These are phyloP conservation scores for Trichomonas gallinae DNA, from an alignment of 208 protist species.

Conservation along the genomic window DNA sequence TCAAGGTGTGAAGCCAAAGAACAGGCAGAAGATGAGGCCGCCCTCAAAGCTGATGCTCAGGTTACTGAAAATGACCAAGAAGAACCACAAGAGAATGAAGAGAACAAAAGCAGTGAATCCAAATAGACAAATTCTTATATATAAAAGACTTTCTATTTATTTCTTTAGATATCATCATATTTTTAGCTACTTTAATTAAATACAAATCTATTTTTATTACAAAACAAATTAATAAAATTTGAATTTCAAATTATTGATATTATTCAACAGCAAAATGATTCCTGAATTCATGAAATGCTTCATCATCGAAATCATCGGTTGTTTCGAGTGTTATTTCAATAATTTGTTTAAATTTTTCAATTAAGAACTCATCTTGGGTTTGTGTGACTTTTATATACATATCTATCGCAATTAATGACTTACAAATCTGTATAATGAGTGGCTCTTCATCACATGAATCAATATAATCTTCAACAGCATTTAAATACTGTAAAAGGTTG, in stretches of 20 bases:
- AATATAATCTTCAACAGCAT: background rate
- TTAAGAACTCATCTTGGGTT: background rate
- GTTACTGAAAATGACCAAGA: background rate
- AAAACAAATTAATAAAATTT: background rate
- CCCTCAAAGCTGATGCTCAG: background rate
- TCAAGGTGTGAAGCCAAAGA: background rate
- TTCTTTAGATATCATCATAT: too few species aligned
- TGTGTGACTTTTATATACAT: background rate
- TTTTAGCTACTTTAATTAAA: too few species aligned
- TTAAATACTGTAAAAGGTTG: background rate
- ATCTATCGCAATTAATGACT: background rate
- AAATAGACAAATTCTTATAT: too few species aligned
- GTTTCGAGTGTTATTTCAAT: background rate
- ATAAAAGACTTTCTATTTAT: too few species aligned
- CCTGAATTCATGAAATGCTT: background rate
- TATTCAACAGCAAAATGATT: background rate
- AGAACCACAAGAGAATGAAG: background rate
- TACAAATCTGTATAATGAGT: background rate
- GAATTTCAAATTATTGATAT: background rate
- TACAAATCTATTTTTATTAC: too few species aligned
- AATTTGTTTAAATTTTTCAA: background rate
- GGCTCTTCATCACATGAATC: background rate
- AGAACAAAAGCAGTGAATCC: too few species aligned
- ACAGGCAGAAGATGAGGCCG: background rate
- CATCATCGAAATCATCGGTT: background rate